Conservation (phyloP, 1,284 basidiomycete species). For the Trichosporon inkin region DNA sequence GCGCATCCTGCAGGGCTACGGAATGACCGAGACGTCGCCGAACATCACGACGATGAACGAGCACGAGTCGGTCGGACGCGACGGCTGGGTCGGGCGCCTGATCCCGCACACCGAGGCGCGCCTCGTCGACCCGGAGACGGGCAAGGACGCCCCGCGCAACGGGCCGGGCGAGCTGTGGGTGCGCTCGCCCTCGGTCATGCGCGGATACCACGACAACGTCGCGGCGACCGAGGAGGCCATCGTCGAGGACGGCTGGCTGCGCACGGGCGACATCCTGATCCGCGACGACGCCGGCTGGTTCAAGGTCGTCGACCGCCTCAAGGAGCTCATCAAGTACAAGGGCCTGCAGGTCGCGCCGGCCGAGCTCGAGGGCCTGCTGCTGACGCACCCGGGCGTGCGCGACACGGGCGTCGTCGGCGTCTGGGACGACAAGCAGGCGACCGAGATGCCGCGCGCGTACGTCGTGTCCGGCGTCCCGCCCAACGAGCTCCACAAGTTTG, state of each 20-base stretch:
- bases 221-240: slow-evolving; percentile 63
- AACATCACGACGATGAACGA: slow-evolving; percentile 33
- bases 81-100: slow-evolving; percentile 66
- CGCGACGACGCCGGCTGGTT: slow-evolving; percentile 60
- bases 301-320: slow-evolving; percentile 54
- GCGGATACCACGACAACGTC: slow-evolving; percentile 63
- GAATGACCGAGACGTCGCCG: slow-evolving; percentile 53
- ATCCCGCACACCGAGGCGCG: slow-evolving; percentile 73
- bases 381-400: slow-evolving; percentile 65
- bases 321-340: slow-evolving; percentile 76
- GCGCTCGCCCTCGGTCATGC: slow-evolving; percentile 73
- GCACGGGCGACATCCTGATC: slow-evolving; percentile 71
- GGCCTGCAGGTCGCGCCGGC: slow-evolving; percentile 68
- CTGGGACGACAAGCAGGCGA: slow-evolving; percentile 60
- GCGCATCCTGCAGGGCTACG: slow-evolving; percentile 49
- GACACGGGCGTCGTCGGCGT: slow-evolving; percentile 70
- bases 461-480: slow-evolving; percentile 2
- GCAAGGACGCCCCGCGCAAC: slow-evolving; percentile 53
- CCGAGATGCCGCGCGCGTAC: slow-evolving; percentile 47
- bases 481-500: slow-evolving; percentile 22
- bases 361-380: slow-evolving; percentile 68
- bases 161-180: slow-evolving; percentile 75
- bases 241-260: slow-evolving; percentile 64
- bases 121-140: slow-evolving; percentile 55
- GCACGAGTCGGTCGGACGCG: slow-evolving; percentile 35